phyloP scores from a whole-genome alignment of 2,329 filamentous ascomycete species.

The Alternaria arborescens region DNA sequence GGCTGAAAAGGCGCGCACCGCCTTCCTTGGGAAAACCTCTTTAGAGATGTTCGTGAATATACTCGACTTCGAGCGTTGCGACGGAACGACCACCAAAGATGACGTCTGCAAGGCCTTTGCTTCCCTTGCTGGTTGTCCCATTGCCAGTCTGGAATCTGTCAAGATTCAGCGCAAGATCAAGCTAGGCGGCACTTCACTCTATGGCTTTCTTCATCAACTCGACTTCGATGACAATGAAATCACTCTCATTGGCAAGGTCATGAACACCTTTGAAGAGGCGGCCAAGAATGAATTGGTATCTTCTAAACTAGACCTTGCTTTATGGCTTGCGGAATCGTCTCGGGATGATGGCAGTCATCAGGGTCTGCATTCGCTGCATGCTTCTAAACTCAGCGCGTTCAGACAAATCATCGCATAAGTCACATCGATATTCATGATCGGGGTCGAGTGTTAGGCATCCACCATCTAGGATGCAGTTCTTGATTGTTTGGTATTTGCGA shows the following conservation, averaged over 20 bases:
- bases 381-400: not conserved
- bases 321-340: not conserved
- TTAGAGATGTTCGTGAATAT: conserved; percentile 1
- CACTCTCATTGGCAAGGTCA: not conserved
- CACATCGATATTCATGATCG: not conserved
- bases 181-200: not conserved
- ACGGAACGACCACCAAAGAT: conserved; percentile 8
- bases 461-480: not conserved
- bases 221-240: not conserved
- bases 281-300: not conserved
- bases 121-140: not conserved
- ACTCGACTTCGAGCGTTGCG: conserved; percentile 1
- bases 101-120: conserved; percentile 8
- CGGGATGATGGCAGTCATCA: not conserved
- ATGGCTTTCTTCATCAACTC: not conserved
- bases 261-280: not conserved
- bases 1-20: conserved; percentile 1
- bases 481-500: not conserved
- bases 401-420: not conserved
- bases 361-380: not conserved
- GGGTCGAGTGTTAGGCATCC: not conserved
- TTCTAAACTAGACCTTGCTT: not conserved
- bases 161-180: conserved; percentile 4
- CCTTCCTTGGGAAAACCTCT: conserved; percentile 5
- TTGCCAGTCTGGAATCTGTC: not conserved